Evolutionary conservation across 2,329 filamentous ascomycete genomes (phyloP), one percentile per base, ranked within the genome.

Genomic region (Lachnellula subtilissima): DNA sequence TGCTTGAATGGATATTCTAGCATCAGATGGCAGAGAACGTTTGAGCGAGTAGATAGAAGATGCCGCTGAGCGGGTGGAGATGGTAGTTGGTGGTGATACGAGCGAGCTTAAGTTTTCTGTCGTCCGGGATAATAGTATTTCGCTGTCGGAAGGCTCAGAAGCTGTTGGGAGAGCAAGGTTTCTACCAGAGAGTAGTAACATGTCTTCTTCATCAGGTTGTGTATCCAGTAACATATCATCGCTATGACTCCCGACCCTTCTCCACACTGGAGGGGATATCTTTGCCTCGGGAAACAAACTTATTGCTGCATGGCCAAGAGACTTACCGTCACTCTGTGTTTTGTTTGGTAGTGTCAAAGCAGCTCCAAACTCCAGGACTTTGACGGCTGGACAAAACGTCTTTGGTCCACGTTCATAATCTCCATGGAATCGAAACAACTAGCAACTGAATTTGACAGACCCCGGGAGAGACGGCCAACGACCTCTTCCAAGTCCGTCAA

Each of bases 81-180:
- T n/a, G 2, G 50, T 53, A 8, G 50, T 54, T 37, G 54, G 39
- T 23, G 48, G 45, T 5, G 53, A 56, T 8, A 23, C 15, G 32
- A 53, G 39, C 8, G 43, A 51, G 19, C 47, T 17, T 7, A 48
- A 50, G 15, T 14, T 50, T 39, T 40, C 42, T 46, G 25, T 32
- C 19, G 35, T 50, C 48, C 55, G 54, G 4, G 58, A 58, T 8
- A 64, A 22, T 22, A 61, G 40, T 49, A 59, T 62, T 19, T 59
- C 54, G 23, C 57, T 54, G 5, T 53, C 54, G 22, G 22, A 8
- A n/a, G 6, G 8, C 37, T 28, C 49, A 48, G 52, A 5, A 17
- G 14, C 8, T 55, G 17, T 11, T 53, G 40, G 28, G 15, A 23
- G 11, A 17, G 36, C 9, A 35, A 5, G n/a, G 40, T 49, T 36